A percentile compares a stretch with the other conserved stretches of the same genome.
phyloP scores from a whole-genome alignment of 345 rosid species.

The Bretschneidera sinensis region DNA sequence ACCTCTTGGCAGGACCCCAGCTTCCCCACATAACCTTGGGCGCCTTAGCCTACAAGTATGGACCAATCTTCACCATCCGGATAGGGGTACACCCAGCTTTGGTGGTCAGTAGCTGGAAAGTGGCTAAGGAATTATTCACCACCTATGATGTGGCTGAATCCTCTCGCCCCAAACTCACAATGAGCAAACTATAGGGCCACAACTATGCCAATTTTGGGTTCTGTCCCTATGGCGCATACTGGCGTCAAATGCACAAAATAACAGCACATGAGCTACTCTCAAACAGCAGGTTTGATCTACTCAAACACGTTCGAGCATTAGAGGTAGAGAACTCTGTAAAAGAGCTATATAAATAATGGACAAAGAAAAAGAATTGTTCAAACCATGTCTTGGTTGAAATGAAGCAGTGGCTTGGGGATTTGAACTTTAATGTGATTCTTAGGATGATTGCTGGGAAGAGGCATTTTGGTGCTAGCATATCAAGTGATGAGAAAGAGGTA shows the following conservation, averaged over 20 bases:
- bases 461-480: conserved; percentile 1
- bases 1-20: conserved; percentile 2
- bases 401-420: conserved; percentile 27
- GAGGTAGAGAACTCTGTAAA: conserved; percentile 22
- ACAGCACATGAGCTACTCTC: conserved; percentile 25
- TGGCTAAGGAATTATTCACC: conserved; percentile 35
- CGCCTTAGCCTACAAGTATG: conserved; percentile 35
- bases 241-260: conserved; percentile 36
- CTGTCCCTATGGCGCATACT: conserved; percentile 25
- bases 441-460: conserved; percentile 29
- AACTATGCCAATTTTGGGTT: conserved; percentile 27
- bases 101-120: conserved; percentile 34
- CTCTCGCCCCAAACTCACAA: conserved; percentile 23
- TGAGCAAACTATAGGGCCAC: conserved; percentile 19
- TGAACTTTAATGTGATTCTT: conserved; percentile 27
- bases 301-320: conserved; percentile 12
- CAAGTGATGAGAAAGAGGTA: conserved; percentile 15
- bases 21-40: conserved; percentile 31
- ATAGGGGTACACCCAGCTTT: conserved; percentile 28
- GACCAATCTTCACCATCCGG: conserved; percentile 34
- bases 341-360: conserved; percentile 19
- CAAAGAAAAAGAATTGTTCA: background rate
- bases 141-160: conserved; percentile 27
- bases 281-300: no score
- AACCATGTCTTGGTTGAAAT: conserved; percentile 14